phyloP scores from a whole-genome alignment of 2,329 filamentous ascomycete genomes.

The Talaromyces piceae region DNA sequence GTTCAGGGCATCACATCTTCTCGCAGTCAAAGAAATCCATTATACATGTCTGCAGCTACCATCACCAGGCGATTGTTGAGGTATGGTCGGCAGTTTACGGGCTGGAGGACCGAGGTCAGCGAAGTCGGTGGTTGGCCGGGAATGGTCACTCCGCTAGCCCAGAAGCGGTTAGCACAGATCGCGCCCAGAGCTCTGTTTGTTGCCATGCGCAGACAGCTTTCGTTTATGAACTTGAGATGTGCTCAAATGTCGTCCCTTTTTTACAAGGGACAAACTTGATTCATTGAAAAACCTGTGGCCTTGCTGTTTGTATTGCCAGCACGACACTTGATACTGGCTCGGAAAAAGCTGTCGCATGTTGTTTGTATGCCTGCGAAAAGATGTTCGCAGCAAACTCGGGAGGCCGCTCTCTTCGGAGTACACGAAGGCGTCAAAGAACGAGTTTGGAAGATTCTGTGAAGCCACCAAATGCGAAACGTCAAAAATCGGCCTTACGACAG shows the following conservation, averaged over 20 bases:
- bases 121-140: neutral
- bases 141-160: neutral
- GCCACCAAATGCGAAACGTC: constrained; percentile 39
- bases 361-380: constrained; percentile 10
- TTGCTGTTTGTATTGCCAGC: neutral
- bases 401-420: constrained; percentile 23
- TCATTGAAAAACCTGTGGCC: neutral
- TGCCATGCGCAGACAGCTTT: neutral
- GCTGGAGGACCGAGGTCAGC: neutral
- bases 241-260: neutral
- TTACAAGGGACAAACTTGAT: neutral
- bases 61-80: neutral
- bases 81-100: neutral
- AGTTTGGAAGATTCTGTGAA: constrained; percentile 40
- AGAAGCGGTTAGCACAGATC: neutral
- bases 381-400: constrained; percentile 34
- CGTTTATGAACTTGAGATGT: neutral
- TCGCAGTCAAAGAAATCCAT: neutral
- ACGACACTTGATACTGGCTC: neutral
- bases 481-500: constrained; percentile 37
- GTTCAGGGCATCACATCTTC: neutral
- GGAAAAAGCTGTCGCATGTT: neutral
- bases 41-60: neutral
- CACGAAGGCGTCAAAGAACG: constrained; percentile 33
- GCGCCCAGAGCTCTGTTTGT: neutral